Percentiles rank a stretch among this genome's conserved stretches.
Evolutionary conservation across 768 basidiomycete species (phyloP).

Genomic region (Boletus speciosus): DNA sequence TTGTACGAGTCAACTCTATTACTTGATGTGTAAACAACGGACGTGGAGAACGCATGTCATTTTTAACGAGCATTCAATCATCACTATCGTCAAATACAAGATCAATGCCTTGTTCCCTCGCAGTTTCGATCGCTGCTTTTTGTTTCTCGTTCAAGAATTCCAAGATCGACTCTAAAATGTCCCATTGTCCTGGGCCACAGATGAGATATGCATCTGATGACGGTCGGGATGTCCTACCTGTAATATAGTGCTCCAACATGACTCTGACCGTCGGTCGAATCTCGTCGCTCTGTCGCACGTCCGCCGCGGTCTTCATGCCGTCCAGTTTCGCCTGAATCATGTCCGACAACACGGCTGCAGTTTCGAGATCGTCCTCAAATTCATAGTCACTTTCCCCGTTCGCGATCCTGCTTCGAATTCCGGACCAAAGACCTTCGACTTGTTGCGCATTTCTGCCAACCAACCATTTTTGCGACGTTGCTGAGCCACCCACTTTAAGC

Average conservation of each 20-base stretch:
- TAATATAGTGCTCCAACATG: constrained; percentile 69
- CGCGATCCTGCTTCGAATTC: constrained; percentile 37
- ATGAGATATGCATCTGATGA: background rate
- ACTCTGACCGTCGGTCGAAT: constrained; percentile 53
- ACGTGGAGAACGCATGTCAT: background rate
- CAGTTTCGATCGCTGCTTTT: constrained; percentile 43
- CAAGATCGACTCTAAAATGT: constrained; percentile 55
- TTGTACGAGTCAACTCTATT: background rate
- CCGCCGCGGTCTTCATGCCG: constrained; percentile 41
- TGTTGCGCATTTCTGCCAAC: constrained; percentile 56
- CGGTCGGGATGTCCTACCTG: constrained; percentile 41
- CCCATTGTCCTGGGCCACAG: constrained; percentile 48
- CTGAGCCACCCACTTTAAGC: constrained; percentile 63
- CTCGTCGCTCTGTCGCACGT: constrained; percentile 12
- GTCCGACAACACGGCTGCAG: constrained; percentile 58
- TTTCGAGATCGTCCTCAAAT: constrained; percentile 67
- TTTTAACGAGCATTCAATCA: background rate
- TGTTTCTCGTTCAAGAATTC: constrained; percentile 47
- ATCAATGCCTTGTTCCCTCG: constrained; percentile 51
- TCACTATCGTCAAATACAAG: constrained; percentile 40
- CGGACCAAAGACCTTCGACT: constrained; percentile 58
- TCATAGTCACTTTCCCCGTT: constrained; percentile 20
- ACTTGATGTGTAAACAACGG: background rate
- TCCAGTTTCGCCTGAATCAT: constrained; percentile 58
- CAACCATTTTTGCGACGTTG: constrained; percentile 48